phyloP scores from a whole-genome alignment of 257 asterid genomes.

The Fraxinus pennsylvanica region DNA sequence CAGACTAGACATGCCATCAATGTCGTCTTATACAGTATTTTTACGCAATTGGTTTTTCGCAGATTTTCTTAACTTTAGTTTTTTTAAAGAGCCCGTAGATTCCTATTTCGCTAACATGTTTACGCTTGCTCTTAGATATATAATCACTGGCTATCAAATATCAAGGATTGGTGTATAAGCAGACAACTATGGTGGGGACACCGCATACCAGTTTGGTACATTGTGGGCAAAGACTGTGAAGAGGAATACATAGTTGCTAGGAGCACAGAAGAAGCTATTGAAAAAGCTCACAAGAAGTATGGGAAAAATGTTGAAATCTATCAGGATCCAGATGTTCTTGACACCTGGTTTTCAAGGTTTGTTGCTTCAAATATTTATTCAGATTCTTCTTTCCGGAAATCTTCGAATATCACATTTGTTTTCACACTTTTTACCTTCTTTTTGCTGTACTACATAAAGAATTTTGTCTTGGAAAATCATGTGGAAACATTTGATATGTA shows the following conservation, averaged over 20 bases:
- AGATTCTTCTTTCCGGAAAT: not conserved
- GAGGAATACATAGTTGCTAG: conserved; percentile 93
- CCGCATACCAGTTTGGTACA: conserved; percentile 97
- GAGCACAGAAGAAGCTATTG: conserved; percentile 79
- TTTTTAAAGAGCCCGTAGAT: conserved; percentile 9
- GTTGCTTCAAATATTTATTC: conserved; percentile 23
- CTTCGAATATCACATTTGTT: not conserved
- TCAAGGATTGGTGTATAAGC: conserved; percentile 99
- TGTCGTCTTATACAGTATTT: not conserved
- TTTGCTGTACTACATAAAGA: not conserved
- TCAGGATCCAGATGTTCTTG: conserved; percentile 98
- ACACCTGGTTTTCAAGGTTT: conserved; percentile 99
- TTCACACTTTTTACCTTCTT: not conserved
- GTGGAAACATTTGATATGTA: not conserved
- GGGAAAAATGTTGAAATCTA: conserved; percentile 78
- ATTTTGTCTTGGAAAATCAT: not conserved
- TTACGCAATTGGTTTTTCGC: conserved; percentile 9
- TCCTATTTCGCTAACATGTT: conserved; percentile 28
- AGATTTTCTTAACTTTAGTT: not conserved
- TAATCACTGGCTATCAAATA: conserved; percentile 93
- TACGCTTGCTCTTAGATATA: conserved; percentile 60
- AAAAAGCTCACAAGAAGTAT: conserved; percentile 69
- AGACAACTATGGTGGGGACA: conserved; percentile 99
- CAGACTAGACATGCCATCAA: not conserved
- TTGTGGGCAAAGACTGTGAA: conserved; percentile 80